These are phyloP conservation scores for Dothistroma septosporum DNA, from an alignment of 2,329 filamentous ascomycete genomes.

Conservation along the genomic window DNA sequence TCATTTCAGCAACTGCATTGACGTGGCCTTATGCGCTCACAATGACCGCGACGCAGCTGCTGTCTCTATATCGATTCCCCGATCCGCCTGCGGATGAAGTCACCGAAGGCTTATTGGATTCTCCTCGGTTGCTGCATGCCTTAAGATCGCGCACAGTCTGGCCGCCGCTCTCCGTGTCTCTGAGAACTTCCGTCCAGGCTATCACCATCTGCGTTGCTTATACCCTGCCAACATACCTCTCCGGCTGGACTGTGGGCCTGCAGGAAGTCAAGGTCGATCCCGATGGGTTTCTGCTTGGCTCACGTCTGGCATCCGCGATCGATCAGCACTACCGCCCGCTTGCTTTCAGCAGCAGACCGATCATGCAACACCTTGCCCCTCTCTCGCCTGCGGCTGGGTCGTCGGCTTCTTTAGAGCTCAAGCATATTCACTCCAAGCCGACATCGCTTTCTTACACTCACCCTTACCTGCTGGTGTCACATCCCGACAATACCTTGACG, in stretches of 20 bases:
- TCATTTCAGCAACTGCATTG: conserved; percentile 66
- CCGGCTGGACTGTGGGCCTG: conserved; percentile 86
- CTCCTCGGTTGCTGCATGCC: conserved; percentile 65
- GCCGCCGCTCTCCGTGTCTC: conserved; percentile 74
- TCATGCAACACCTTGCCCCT: conserved; percentile 27
- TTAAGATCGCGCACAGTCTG: conserved; percentile 75
- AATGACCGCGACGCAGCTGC: conserved; percentile 67
- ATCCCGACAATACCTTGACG: conserved; percentile 83
- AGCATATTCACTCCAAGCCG: conserved; percentile 40
- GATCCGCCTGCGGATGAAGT: neutral
- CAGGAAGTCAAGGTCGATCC: conserved; percentile 73
- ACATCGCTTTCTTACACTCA: conserved; percentile 58
- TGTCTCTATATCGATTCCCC: conserved; percentile 62
- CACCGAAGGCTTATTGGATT: conserved; percentile 22
- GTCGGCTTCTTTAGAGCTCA: conserved; percentile 22
- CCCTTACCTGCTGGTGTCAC: conserved; percentile 78
- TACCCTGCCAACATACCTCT: conserved; percentile 68
- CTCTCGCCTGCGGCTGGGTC: conserved; percentile 11
- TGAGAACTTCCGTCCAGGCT: conserved; percentile 61
- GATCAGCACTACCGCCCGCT: conserved; percentile 45
- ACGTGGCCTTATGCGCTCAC: conserved; percentile 73
- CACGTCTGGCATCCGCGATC: conserved; percentile 50
- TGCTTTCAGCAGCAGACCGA: conserved; percentile 32
- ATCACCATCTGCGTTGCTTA: conserved; percentile 84
- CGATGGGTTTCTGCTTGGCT: conserved; percentile 47